Conservation (phyloP, 2,329 filamentous ascomycete species). For the Diaporthe ampelina region DNA sequence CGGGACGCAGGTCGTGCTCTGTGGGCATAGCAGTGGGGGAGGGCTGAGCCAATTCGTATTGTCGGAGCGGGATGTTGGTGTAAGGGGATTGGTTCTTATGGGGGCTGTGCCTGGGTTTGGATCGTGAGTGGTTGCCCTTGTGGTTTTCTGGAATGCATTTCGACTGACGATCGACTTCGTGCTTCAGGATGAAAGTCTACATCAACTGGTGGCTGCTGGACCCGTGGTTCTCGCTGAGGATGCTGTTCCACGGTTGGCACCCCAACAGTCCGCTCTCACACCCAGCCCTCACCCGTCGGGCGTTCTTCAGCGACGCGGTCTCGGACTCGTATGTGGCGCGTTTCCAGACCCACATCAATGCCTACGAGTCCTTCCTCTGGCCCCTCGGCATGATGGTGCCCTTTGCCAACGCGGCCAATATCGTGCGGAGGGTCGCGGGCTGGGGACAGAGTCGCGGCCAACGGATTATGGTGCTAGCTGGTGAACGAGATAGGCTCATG, state of each 20-base stretch:
- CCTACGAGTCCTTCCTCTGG: conserved; percentile 68
- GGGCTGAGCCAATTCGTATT: conserved; percentile 65
- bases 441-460: conserved; percentile 45
- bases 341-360: conserved; percentile 59
- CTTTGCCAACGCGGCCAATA: conserved; percentile 57
- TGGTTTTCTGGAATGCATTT: no score
- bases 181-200: conserved; percentile 52
- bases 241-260: conserved; percentile 62
- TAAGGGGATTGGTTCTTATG: conserved; percentile 61
- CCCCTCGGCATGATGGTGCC: conserved; percentile 61
- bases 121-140: no score
- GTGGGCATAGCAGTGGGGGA: conserved; percentile 67
- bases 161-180: no score
- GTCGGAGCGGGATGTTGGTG: conserved; percentile 54
- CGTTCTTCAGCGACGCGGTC: conserved; percentile 64
- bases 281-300: conserved; percentile 60
- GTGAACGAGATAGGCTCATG: conserved; percentile 1
- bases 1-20: conserved; percentile 55
- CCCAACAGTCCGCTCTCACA: conserved; percentile 66
- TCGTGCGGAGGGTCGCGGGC: conserved; percentile 55
- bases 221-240: conserved; percentile 62
- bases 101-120: conserved; percentile 55
- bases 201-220: conserved; percentile 62
- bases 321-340: conserved; percentile 55
- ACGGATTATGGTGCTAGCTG: conserved; percentile 55